Conservation (phyloP, 1,284 basidiomycete genomes). For the Ganoderma leucocontextum region DNA sequence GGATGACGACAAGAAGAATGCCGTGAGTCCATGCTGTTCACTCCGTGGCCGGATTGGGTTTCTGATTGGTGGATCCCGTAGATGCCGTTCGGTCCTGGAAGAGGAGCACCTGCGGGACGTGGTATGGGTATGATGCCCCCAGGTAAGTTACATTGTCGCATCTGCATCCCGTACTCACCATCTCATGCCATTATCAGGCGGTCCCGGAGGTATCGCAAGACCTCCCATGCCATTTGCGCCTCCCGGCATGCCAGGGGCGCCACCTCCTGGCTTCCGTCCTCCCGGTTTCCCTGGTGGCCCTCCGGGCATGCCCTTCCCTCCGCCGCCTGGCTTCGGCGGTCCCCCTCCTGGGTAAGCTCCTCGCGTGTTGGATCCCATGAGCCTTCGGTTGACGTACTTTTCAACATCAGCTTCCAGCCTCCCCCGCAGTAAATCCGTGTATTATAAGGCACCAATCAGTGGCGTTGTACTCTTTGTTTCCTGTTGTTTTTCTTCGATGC, state of each 20-base stretch:
- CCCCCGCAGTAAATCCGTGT: conserved; percentile 47
- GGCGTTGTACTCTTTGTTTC: conserved; percentile 39
- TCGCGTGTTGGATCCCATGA: background rate
- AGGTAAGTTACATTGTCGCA: conserved; percentile 57
- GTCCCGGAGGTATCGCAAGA: conserved; percentile 75
- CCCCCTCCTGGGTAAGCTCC: conserved; percentile 84
- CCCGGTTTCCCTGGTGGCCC: conserved; percentile 71
- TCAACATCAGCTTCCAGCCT: conserved; percentile 59
- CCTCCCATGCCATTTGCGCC: conserved; percentile 88
- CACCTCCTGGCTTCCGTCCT: conserved; percentile 85
- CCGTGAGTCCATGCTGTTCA: conserved; percentile 47
- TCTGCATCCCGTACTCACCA: background rate
- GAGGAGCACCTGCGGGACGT: conserved; percentile 94
- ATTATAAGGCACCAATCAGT: conserved; percentile 24
- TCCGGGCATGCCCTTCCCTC: conserved; percentile 63
- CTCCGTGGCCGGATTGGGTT: background rate
- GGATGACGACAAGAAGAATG: conserved; percentile 89
- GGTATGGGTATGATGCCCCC: conserved; percentile 97
- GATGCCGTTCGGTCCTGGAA: conserved; percentile 91
- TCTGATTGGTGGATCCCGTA: conserved; percentile 41
- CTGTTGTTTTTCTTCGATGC: conserved; percentile 34
- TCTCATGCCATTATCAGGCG: conserved; percentile 52
- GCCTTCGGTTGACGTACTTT: conserved; percentile 6
- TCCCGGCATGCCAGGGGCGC: conserved; percentile 75
- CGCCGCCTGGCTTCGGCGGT: conserved; percentile 80